Evolutionary conservation across 352 stramenopile genomes (phyloP), one percentile per base, ranked within the genome.

Genomic region (Phytopythium delawarense): DNA sequence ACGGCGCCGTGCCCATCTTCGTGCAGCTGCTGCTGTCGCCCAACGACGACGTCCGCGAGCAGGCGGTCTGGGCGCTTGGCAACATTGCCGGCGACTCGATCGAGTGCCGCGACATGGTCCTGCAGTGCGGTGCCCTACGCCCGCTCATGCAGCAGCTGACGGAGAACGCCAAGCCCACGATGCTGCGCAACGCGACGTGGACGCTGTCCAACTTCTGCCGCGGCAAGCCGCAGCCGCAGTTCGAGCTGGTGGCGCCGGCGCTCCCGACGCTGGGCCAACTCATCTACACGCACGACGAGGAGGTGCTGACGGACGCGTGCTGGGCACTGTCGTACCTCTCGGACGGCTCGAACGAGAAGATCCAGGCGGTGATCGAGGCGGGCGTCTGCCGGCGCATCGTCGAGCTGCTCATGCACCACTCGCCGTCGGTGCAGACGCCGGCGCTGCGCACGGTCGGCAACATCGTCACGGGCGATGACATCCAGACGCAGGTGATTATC

Each of bases 41-140:
- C 49, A 98, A 99, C 70, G 96, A 98, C 65, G 96, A 99, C 79
- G 97, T 99, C 18, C 80, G 96, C 28, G 97, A 99, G 69, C 89
- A 97, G 71, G 87, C 85, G 13, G 96, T 99, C 21, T 99, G 98
- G 98, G 98, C 97, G 21, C 80, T 99, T 23, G 97, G 97, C 60
- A 99, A 99, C 79, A 99, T 99, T 80, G 97, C 98, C n/a, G 98
- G 97, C 66, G 98, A 99, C 77, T 98, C 92, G 12, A 91, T 96
- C 49, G 81, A 97, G 48, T 99, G 94, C 76, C 84, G 97, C 64
- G 96, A 99, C 83, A 84, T 99, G 65, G 97, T 99, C 20, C 82
- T 99, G 28, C 79, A 91, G 52, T 81, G 74, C 42, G 92, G 94
- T 48, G 96, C 96, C 4, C 95, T 99, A 77, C 82, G 90, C 55